Evolutionary conservation across 2,329 filamentous ascomycete genomes (phyloP).

Genomic region (Aspergillus sojae): DNA sequence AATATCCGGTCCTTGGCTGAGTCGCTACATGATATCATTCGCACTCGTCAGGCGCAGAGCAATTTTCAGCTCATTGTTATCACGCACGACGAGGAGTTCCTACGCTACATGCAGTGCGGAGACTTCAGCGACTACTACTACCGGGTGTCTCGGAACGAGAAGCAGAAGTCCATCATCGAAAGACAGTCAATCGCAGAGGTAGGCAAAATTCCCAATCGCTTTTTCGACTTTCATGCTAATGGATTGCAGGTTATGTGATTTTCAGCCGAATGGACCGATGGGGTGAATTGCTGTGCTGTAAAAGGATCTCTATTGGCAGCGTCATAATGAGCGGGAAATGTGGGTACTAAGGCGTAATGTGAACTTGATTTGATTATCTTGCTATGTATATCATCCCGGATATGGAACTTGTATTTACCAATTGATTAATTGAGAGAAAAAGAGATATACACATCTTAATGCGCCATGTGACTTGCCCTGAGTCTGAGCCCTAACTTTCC

Average conservation of each 20-base stretch:
- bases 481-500: background rate
- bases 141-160: slow-evolving; percentile 77
- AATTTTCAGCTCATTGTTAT: slow-evolving; percentile 99
- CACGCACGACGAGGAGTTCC: slow-evolving; percentile 96
- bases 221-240: background rate
- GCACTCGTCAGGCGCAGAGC: slow-evolving; percentile 75
- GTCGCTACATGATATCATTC: slow-evolving; percentile 85
- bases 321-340: background rate
- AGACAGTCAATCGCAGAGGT: slow-evolving; percentile 59
- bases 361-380: background rate
- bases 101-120: slow-evolving; percentile 88
- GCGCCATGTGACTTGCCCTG: slow-evolving; percentile 1
- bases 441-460: too few species aligned
- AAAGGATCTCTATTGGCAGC: background rate
- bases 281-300: background rate
- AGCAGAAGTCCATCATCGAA: slow-evolving; percentile 85
- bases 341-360: background rate
- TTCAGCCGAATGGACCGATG: background rate
- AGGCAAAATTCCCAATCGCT: slow-evolving; percentile 15
- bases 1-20: slow-evolving; percentile 90
- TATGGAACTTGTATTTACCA: background rate
- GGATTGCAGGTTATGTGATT: background rate
- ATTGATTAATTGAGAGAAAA: background rate
- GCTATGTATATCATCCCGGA: background rate
- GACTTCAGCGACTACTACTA: slow-evolving; percentile 95